Conservation (phyloP, 345 rosid genomes). For the Zanthoxylum bungeanum region DNA sequence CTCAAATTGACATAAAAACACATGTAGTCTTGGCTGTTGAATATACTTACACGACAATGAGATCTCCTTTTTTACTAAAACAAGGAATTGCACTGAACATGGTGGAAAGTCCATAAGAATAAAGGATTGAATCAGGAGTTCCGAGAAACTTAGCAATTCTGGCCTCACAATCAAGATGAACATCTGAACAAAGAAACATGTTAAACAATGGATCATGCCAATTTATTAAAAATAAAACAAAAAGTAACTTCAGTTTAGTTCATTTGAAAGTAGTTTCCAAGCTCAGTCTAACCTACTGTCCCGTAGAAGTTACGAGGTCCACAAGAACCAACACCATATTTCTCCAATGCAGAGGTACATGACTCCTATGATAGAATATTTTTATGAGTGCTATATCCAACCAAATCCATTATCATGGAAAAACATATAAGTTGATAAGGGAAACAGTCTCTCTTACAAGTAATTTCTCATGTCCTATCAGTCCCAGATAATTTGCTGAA, state of each 20-base stretch:
- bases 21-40: too few species aligned
- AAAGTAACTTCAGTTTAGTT: not conserved
- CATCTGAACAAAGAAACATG: constrained; percentile 54
- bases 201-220: constrained; percentile 16
- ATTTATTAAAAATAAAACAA: not conserved
- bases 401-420: not conserved
- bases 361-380: constrained; percentile 60
- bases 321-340: constrained; percentile 98
- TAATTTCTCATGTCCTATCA: constrained; percentile 77
- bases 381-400: constrained; percentile 5
- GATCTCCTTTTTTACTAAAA: constrained; percentile 93
- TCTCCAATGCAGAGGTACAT: constrained; percentile 79
- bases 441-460: constrained; percentile 46
- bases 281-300: constrained; percentile 63
- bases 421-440: constrained; percentile 6
- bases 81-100: constrained; percentile 96
- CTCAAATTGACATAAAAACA: not conserved
- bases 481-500: constrained; percentile 94
- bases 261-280: constrained; percentile 8
- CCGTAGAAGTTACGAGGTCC: constrained; percentile 99
- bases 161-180: constrained; percentile 97
- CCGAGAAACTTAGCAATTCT: constrained; percentile 87
- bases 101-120: constrained; percentile 95
- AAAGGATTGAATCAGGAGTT: constrained; percentile 91
- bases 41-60: constrained; percentile 90